These are phyloP conservation scores for Malus fusca DNA, from an alignment of 306 rosid species.

Conservation along the genomic window DNA sequence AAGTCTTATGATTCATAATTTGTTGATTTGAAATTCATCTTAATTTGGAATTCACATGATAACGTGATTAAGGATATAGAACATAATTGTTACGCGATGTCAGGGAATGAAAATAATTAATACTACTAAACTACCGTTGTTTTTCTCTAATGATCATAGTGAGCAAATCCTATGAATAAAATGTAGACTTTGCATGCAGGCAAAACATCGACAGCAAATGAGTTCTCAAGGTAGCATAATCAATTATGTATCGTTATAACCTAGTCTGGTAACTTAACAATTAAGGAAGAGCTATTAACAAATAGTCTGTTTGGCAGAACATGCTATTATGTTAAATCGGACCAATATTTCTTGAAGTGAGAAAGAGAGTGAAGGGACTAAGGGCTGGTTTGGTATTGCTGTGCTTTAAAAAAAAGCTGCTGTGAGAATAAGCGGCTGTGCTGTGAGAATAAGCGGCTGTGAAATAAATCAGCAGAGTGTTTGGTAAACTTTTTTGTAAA, in stretches of 20 bases:
- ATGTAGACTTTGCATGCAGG: neutral
- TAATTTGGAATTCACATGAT: neutral
- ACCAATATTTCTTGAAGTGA: no score
- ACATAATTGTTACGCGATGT: neutral
- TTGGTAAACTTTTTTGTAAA: no score
- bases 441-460: no score
- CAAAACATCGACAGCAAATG: neutral
- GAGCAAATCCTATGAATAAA: neutral
- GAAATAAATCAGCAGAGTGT: no score
- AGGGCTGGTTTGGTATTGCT: no score
- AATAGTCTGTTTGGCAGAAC: no score
- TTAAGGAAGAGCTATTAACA: neutral
- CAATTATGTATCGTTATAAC: conserved; percentile 1
- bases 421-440: no score
- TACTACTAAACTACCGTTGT: neutral
- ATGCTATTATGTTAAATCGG: no score
- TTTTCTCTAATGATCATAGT: neutral
- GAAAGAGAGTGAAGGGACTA: no score
- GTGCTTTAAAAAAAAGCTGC: no score
- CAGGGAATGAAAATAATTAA: neutral
- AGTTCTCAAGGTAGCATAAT: neutral
- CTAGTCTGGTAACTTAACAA: neutral
- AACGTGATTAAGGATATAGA: neutral
- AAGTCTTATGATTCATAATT: no score
- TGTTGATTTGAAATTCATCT: no score